Evolutionary conservation across 495 filamentous ascomycete genomes (phyloP), one percentile per base, ranked within the genome.

Genomic region (Lasiosphaeria hispida): DNA sequence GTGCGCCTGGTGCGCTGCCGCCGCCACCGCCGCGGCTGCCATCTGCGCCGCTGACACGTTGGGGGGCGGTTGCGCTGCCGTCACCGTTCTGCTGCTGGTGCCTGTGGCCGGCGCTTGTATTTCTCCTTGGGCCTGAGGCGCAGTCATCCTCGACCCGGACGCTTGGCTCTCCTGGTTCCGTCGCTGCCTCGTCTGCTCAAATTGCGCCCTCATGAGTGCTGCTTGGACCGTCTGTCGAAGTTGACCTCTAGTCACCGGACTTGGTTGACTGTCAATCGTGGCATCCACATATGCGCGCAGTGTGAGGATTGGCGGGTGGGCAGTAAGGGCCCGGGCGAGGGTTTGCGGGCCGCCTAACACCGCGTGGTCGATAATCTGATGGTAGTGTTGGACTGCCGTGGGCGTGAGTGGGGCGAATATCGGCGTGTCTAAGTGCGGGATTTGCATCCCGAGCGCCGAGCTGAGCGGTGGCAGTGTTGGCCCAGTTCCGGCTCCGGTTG

Each of bases 251-350:
- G 68, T 43, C 7, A 77, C 62, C 0, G 72, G 67, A 53, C 72
- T 76, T 1, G 71, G 58, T 45, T 75, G 72, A 13, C 71, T 68
- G 55, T 77, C 74, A 34, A 81, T 79, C 7, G 69, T 68, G 1
- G 66, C 54, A 57, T 76, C 72, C 5, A 80, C 68, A 55, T 74
- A 69, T 18, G 50, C 53, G 14, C 75, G 73, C 43, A 72, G 71
- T 0, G 64, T 62, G 8, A 80, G 64, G 38, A 83, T 76, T 8
- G 68, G 68, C 4, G 79, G 79, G 53, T 80, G 73, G 2, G 63
- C 60, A 13, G 63, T 53, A 15, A 84, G 59, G n/a, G 73, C 73
- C 17, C 77, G 71, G 15, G 71, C 67, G 33, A 84, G 61, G 18
- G 69, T 67, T 5, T 68, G 60, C 6, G 69, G 72, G 6, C 81